Evolutionary conservation across 2,329 filamentous ascomycete genomes (phyloP), one percentile per base, ranked within the genome.

Genomic region (Emergomyces pasteurianus): DNA sequence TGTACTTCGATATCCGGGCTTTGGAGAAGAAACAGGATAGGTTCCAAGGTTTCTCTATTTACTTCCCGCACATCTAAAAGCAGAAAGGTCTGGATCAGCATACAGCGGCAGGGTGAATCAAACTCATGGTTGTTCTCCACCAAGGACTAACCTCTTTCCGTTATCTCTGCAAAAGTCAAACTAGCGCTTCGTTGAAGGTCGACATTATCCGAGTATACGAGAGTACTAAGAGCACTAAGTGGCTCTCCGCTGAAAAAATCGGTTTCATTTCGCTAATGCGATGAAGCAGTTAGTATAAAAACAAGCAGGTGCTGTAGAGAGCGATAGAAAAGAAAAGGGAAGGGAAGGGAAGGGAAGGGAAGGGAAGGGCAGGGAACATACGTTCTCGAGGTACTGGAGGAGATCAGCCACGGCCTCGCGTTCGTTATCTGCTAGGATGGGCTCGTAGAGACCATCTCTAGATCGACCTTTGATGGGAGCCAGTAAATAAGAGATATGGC

Each of bases 191-290:
- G 85, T 78, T 99, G 94, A 59, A 99, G 82, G 74, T 99, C 94
- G 73, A 99, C 92, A 78, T 99, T 99, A 76, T 97, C 92, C 61
- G 94, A 99, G 75, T 96, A 99, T 61, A 99, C 94, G 31, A 99
- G 83, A 14, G 92, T 99, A 76, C 90, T 96, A 61, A 99, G 80
- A 53, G 94, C 92, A 76, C 89, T 88, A 61, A 99, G 85, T 53
- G 94, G 94, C 72, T 96, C 92, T 76, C 94, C 94, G 43, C 89
- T 87, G 78, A 99, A 99, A 84, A 99, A 99, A 76, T 99, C 92
- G 69, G 92, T 97, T 75, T 99, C 94, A 72, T 87, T 88, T 72
- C 94, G 88, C 94, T 96, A 74, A 43, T 36, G 10, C 57, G 26
- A 50, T 31, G 62, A 58, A 60, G 42, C 18, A n/a, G 60, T 72